These are phyloP conservation scores for Cladosporium halotolerans DNA, from an alignment of 2,329 filamentous ascomycete species.

Conservation along the genomic window DNA sequence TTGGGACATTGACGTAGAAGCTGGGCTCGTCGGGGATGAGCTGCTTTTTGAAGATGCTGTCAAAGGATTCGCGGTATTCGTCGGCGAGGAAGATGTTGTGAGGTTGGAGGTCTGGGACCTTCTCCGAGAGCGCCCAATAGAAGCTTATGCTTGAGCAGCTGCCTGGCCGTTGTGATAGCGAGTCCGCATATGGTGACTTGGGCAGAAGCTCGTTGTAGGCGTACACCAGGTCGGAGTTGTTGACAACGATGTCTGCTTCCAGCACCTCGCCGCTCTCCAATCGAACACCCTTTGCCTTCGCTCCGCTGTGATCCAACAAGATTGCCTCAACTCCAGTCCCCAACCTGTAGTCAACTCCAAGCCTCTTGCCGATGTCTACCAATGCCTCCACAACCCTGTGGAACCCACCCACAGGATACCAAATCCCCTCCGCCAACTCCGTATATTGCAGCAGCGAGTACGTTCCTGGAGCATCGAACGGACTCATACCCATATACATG, in stretches of 20 bases:
- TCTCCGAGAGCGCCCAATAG: constrained; percentile 62
- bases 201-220: constrained; percentile 66
- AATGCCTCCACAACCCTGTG: constrained; percentile 57
- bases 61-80: constrained; percentile 66
- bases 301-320: constrained; percentile 47
- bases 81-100: constrained; percentile 76
- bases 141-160: constrained; percentile 71
- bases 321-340: constrained; percentile 53
- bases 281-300: constrained; percentile 52
- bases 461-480: constrained; percentile 68
- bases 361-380: constrained; percentile 54
- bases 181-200: constrained; percentile 35
- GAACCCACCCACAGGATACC: constrained; percentile 68
- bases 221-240: constrained; percentile 70
- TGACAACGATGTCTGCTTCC: constrained; percentile 59
- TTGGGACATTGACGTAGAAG: constrained; percentile 74
- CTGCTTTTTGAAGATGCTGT: constrained; percentile 66
- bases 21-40: constrained; percentile 61
- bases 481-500: constrained; percentile 80
- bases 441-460: constrained; percentile 71
- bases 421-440: constrained; percentile 68
- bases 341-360: constrained; percentile 59
- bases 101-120: constrained; percentile 56
- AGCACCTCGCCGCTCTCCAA: constrained; percentile 54
- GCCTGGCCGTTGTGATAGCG: constrained; percentile 45